A percentile compares a stretch with the other conserved stretches of the same genome.
These are phyloP conservation scores for Jacaranda copaia DNA, from an alignment of 257 asterid species.

Conservation along the genomic window DNA sequence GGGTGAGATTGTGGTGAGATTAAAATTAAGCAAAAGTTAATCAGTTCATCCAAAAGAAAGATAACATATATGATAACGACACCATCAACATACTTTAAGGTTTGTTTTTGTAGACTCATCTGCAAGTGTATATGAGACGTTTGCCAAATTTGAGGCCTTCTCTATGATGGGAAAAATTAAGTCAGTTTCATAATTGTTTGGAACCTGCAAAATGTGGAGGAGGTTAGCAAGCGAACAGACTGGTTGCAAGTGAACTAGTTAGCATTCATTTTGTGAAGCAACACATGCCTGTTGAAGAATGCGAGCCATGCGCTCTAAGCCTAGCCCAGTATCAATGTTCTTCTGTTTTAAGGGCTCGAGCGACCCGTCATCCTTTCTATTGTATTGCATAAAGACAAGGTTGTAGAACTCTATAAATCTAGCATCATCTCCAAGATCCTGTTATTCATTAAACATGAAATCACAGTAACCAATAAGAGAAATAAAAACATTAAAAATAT, in stretches of 20 bases:
- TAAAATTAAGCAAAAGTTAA: conserved; percentile 24
- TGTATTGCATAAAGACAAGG: conserved; percentile 96
- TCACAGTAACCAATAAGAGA: too few species aligned
- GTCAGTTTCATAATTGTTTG: conserved; percentile 93
- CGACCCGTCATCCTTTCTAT: conserved; percentile 89
- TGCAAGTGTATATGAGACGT: conserved; percentile 64
- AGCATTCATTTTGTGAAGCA: neutral
- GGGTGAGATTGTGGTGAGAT: conserved; percentile 16
- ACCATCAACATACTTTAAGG: conserved; percentile 63
- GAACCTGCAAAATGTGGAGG: conserved; percentile 63
- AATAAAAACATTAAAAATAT: conserved; percentile 10
- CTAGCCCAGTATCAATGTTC: conserved; percentile 96
- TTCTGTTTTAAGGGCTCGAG: conserved; percentile 95
- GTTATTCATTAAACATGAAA: conserved; percentile 36
- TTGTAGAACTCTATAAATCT: conserved; percentile 98
- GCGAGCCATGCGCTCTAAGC: conserved; percentile 97
- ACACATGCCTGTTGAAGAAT: conserved; percentile 77
- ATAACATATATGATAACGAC: conserved; percentile 24
- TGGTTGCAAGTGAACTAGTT: neutral
- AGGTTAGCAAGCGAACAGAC: conserved; percentile 17
- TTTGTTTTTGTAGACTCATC: conserved; percentile 71
- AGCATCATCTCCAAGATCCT: conserved; percentile 96
- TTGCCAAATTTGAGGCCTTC: conserved; percentile 85
- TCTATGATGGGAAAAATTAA: conserved; percentile 84
- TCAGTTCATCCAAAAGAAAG: conserved; percentile 27